Base-by-base conservation (phyloP, 1,139 yeast genomes). In the Hanseniaspora gamundiae region DNA sequence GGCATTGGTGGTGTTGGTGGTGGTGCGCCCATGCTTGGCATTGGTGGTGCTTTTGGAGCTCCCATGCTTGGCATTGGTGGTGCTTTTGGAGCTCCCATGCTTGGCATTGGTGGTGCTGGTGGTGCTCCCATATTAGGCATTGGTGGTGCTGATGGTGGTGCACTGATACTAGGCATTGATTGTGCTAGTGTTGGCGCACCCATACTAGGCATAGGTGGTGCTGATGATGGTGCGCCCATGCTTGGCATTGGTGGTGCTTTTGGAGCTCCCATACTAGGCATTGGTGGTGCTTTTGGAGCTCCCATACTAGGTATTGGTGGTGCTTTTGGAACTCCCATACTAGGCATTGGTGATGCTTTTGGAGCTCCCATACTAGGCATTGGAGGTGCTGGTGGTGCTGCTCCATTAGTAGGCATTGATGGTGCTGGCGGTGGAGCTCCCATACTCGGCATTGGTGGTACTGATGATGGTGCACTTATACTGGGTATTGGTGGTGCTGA, bases 251-350 rank as follows among this genome's bases (percentile, higher is more conserved):
- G 42, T 9, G 59, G 54, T 9, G 47, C 31, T 16, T 52, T 54
- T 7, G 47, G 35, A 16, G 51, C 46, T 10, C 52, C 48, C 10
- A 55, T 47, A 17, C 53, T 47, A 22, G 56, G 49, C 4, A 50
- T 45, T 14, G 62, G 51, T 10, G 58, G 54, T 28, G 54, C 44
- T 16, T 57, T 50, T 13, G 59, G 52, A 13, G 59, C 48, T 10
- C 52, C 48, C 10, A 55, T 47, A 17, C 53, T 47, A 22, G 56
- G 49, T 4, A 50, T 45, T 22, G 52, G 45, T 28, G 49, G 38
- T n/a, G 49, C 42, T 17, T 39, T 33, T 19, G 42, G 33, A 28
- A 49, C 39, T 2, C 36, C 29, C 19, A 43, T 35, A 6, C 42
- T 49, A 26, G 46, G 47, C 46, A 47, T 40, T 43, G 52, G 47